Conservation (phyloP, 2,329 filamentous ascomycete species). For the Phialocephala sp. region DNA sequence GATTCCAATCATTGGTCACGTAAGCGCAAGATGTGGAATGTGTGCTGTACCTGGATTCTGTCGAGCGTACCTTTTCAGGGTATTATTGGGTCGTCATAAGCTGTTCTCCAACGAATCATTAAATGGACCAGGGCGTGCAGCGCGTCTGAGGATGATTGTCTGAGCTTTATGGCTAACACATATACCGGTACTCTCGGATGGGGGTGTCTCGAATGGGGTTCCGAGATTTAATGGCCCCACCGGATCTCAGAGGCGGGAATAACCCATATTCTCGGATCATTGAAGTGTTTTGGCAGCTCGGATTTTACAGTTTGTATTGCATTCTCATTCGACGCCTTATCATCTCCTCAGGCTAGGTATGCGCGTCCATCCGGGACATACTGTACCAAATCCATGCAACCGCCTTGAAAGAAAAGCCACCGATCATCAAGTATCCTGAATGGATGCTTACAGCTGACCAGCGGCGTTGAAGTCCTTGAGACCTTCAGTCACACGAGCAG, state of each 20-base stretch:
- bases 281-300: background rate
- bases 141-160: background rate
- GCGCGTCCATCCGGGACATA: slow-evolving; percentile 15
- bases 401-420: slow-evolving; percentile 17
- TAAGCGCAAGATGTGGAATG: background rate
- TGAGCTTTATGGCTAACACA: too few relatives aligned
- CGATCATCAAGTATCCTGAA: slow-evolving; percentile 14
- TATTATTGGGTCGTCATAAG: background rate
- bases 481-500: slow-evolving; percentile 76
- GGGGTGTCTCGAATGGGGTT: background rate
- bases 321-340: slow-evolving; percentile 1
- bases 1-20: background rate
- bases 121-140: background rate
- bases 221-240: background rate
- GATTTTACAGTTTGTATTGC: background rate
- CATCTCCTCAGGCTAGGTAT: slow-evolving; percentile 9
- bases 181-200: background rate
- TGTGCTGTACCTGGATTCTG: background rate
- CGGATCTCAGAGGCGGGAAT: background rate
- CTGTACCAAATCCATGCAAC: slow-evolving; percentile 15
- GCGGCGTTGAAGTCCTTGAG: slow-evolving; percentile 92
- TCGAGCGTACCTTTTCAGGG: background rate
- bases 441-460: slow-evolving; percentile 68
- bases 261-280: slow-evolving; percentile 2
- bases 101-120: background rate